phyloP scores from a whole-genome alignment of 1,139 yeast species.

The Sugiyamaella neomexicana region DNA sequence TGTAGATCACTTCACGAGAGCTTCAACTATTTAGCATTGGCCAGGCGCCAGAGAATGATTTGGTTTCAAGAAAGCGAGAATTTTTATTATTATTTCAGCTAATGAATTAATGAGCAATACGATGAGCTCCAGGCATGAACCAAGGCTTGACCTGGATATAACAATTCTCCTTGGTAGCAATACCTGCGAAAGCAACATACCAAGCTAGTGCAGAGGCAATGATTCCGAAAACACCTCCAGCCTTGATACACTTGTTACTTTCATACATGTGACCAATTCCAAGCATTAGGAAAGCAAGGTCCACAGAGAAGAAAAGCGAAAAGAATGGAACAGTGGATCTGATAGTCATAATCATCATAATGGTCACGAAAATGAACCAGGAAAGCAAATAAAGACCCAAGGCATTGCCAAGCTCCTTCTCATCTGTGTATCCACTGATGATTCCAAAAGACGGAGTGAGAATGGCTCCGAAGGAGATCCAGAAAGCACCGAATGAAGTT shows the following conservation, averaged over 20 bases:
- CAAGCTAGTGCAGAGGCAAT: constrained; percentile 77
- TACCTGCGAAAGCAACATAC: constrained; percentile 87
- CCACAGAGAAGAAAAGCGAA: constrained; percentile 60
- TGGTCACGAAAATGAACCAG: constrained; percentile 76
- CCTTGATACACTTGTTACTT: constrained; percentile 48
- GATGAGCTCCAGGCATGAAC: constrained; percentile 20
- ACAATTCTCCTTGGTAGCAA: constrained; percentile 49
- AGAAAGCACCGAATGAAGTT: constrained; percentile 80
- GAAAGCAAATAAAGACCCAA: constrained; percentile 73
- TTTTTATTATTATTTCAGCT: too few relatives aligned
- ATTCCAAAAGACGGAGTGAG: constrained; percentile 73
- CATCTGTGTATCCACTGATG: constrained; percentile 52
- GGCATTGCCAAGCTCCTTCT: constrained; percentile 52
- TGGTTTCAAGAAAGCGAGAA: not conserved
- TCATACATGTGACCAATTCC: constrained; percentile 55
- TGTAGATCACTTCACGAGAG: not conserved
- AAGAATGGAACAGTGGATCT: constrained; percentile 81
- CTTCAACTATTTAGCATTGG: not conserved
- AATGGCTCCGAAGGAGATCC: constrained; percentile 76
- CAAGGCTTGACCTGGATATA: constrained; percentile 13
- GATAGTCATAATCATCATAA: constrained; percentile 64
- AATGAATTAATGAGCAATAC: not conserved
- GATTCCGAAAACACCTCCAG: constrained; percentile 77
- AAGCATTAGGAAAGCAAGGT: constrained; percentile 66
- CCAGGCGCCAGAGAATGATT: not conserved